phyloP scores from a whole-genome alignment of 768 basidiomycete genomes.

The Hirschioporus abietinus region DNA sequence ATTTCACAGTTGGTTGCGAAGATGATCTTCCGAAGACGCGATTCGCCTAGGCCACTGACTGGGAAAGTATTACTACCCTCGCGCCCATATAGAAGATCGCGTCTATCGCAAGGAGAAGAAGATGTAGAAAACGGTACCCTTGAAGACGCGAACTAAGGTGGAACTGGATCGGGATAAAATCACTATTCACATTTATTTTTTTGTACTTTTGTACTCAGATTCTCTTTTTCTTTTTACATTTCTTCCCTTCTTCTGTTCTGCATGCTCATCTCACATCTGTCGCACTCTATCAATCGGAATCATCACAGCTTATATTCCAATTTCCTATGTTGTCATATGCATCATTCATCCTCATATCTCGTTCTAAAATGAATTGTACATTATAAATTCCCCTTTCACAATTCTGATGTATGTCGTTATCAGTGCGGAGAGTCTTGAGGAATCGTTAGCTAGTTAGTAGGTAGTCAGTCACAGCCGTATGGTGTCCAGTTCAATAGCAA shows the following conservation, averaged over 20 bases:
- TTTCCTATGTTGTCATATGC: not conserved
- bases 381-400: not conserved
- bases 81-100: not conserved
- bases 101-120: not conserved
- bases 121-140: not conserved
- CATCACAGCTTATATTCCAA: not conserved
- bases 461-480: not conserved
- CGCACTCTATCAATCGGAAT: not conserved
- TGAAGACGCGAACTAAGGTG: not conserved
- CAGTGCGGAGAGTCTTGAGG: not conserved
- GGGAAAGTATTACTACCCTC: not conserved
- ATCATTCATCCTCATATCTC: not conserved
- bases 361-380: not conserved
- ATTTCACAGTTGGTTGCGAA: slow-evolving; percentile 2
- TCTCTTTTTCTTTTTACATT: not conserved
- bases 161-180: not conserved
- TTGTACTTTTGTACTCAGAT: not conserved
- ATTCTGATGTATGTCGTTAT: not conserved
- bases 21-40: slow-evolving; percentile 4
- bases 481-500: not conserved
- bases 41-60: slow-evolving; percentile 1
- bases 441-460: not conserved
- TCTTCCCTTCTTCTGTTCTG: not conserved
- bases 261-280: not conserved
- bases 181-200: not conserved